Evolutionary conservation across 345 rosid genomes (phyloP).

Genomic region (Iberis pinnata): DNA sequence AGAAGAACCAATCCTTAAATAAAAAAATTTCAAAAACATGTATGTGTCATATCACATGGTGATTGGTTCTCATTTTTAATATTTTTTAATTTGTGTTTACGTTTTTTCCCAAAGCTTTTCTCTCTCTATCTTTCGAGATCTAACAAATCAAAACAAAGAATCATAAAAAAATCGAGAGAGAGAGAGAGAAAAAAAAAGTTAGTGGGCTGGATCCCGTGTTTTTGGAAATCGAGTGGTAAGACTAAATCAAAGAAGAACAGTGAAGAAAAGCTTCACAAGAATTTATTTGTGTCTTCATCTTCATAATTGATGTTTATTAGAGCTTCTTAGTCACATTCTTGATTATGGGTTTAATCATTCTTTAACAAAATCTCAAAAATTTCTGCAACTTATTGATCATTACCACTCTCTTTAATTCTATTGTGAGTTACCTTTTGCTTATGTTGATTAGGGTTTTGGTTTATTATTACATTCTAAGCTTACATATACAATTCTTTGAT

Average conservation of each 20-base stretch:
- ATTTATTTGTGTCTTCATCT: constrained; percentile 36
- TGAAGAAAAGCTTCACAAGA: constrained; percentile 33
- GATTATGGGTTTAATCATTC: background rate
- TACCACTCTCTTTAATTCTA: background rate
- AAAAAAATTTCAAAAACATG: too few relatives aligned
- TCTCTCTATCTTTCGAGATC: constrained; percentile 25
- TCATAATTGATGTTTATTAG: background rate
- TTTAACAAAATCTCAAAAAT: background rate
- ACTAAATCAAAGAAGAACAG: constrained; percentile 34
- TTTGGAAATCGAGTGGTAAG: constrained; percentile 40
- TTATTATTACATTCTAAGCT: too few relatives aligned
- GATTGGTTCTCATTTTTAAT: too few relatives aligned
- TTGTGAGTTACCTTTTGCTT: constrained; percentile 7
- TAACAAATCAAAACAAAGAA: constrained; percentile 14
- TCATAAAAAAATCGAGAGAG: background rate
- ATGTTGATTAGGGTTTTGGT: constrained; percentile 28
- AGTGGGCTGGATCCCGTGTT: constrained; percentile 75
- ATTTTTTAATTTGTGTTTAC: too few relatives aligned
- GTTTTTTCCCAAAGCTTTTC: constrained; percentile 15
- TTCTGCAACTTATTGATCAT: background rate
- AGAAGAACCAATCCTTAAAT: too few relatives aligned
- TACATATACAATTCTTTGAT: too few relatives aligned
- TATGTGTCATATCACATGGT: too few relatives aligned
- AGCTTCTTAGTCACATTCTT: background rate
- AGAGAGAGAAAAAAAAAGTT: constrained; percentile 13